Percentiles rank a stretch among this genome's conserved stretches.
Evolutionary conservation across 1,284 basidiomycete genomes (phyloP).

Genomic region (Xerocomus minutiporus): DNA sequence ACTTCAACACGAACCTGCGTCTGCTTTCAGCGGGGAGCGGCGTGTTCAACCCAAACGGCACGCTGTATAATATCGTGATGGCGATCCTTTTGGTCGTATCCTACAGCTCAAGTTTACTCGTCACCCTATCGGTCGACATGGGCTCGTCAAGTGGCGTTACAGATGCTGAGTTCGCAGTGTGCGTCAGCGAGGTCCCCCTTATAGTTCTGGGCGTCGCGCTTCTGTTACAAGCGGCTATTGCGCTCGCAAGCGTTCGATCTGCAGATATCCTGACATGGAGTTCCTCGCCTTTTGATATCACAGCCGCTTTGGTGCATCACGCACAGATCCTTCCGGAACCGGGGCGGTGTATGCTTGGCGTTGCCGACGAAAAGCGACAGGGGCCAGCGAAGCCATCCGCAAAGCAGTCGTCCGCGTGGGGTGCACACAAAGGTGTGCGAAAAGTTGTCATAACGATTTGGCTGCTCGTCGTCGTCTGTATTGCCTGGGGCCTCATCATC

Average conservation of each 20-base stretch:
- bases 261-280: slow-evolving; percentile 31
- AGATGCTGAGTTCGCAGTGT: slow-evolving; percentile 10
- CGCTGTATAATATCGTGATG: slow-evolving; percentile 23
- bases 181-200: slow-evolving; percentile 26
- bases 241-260: slow-evolving; percentile 17
- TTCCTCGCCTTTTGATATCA: slow-evolving; percentile 32
- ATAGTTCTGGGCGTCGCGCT: slow-evolving; percentile 26
- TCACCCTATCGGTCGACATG: slow-evolving; percentile 19
- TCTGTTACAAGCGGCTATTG: slow-evolving; percentile 21
- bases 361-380: slow-evolving; percentile 6
- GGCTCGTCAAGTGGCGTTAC: slow-evolving; percentile 14
- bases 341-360: slow-evolving; percentile 23
- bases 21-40: slow-evolving; percentile 22
- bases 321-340: slow-evolving; percentile 16
- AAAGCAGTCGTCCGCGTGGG: slow-evolving; percentile 29
- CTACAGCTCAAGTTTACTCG: slow-evolving; percentile 26
- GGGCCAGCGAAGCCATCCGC: slow-evolving; percentile 17
- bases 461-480: slow-evolving; percentile 18
- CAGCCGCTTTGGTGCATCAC: slow-evolving; percentile 30
- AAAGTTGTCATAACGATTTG: slow-evolving; percentile 22
- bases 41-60: slow-evolving; percentile 23
- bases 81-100: slow-evolving; percentile 27
- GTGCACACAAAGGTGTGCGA: slow-evolving; percentile 18
- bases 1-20: slow-evolving; percentile 33
- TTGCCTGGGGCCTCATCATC: slow-evolving; percentile 24